phyloP scores from a whole-genome alignment of 2,329 filamentous ascomycete genomes.

The Nannizzia gypsea region DNA sequence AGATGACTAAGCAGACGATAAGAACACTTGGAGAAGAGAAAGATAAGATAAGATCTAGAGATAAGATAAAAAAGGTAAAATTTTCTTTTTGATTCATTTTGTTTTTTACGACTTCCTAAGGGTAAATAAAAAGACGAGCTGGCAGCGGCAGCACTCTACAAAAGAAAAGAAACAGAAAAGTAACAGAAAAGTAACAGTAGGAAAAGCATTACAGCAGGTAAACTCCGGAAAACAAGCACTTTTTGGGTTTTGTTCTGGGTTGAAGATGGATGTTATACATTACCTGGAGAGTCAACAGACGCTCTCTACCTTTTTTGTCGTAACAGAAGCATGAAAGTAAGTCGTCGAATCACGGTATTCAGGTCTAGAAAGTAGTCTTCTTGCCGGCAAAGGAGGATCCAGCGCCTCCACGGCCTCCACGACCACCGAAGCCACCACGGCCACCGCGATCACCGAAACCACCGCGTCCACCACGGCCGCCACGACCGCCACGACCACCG shows the following conservation, averaged over 20 bases:
- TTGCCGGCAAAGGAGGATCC: slow-evolving; percentile 55
- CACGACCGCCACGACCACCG: slow-evolving; percentile 41
- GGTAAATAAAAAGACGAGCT: neutral
- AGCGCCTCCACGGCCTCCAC: slow-evolving; percentile 36
- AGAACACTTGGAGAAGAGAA: neutral
- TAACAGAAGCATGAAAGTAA: neutral
- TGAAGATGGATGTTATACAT: slow-evolving; percentile 9
- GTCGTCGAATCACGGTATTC: neutral
- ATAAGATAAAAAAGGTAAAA: neutral
- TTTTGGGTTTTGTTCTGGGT: neutral
- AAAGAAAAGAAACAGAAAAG: neutral
- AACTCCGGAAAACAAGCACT: neutral
- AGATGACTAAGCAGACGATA: slow-evolving; percentile 2
- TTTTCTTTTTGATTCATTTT: neutral
- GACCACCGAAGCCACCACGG: slow-evolving; percentile 40
- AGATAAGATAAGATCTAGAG: neutral
- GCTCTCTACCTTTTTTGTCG: neutral
- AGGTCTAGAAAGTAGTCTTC: slow-evolving; percentile 58
- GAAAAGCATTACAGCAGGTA: neutral
- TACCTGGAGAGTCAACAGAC: slow-evolving; percentile 7
- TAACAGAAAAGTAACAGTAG: neutral
- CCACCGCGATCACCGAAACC: slow-evolving; percentile 35
- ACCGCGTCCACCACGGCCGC: slow-evolving; percentile 42
- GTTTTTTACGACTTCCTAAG: neutral
- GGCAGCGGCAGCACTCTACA: neutral